Percentiles rank a stretch among this genome's conserved stretches.
These are phyloP conservation scores for Pichia nanzhaoensis DNA, from an alignment of 805 yeast species.

Conservation along the genomic window DNA sequence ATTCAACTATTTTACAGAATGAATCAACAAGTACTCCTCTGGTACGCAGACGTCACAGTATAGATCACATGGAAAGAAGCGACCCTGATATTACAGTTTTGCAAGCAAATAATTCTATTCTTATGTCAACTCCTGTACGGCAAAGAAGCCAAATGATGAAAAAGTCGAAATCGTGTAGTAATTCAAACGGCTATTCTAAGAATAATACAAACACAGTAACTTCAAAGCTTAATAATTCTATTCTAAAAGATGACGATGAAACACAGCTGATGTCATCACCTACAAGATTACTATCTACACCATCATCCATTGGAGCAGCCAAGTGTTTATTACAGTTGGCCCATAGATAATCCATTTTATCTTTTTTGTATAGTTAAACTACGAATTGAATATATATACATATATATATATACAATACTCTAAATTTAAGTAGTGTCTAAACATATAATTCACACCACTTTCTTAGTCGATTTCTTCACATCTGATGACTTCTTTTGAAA, in stretches of 20 bases:
- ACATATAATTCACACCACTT: background rate
- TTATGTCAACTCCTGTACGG: conserved; percentile 10
- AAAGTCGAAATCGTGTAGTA: background rate
- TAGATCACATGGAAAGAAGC: conserved; percentile 9
- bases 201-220: background rate
- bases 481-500: conserved; percentile 5
- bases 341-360: conserved; percentile 22
- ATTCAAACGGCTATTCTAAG: background rate
- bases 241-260: conserved; percentile 14
- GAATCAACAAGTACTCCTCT: conserved; percentile 8
- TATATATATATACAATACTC: too few species aligned
- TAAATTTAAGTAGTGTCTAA: too few species aligned
- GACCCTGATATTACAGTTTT: conserved; percentile 16
- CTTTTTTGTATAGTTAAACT: too few species aligned
- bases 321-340: conserved; percentile 38
- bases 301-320: conserved; percentile 44
- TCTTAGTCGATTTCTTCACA: background rate
- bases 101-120: conserved; percentile 11
- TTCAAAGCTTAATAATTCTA: conserved; percentile 1
- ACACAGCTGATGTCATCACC: conserved; percentile 32
- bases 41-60: conserved; percentile 5
- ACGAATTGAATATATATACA: too few species aligned
- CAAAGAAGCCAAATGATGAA: background rate
- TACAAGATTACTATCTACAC: conserved; percentile 36
- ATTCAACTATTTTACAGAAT: conserved; percentile 8